Evolutionary conservation across 2,329 filamentous ascomycete genomes (phyloP).

Genomic region (Huntiella decipiens): DNA sequence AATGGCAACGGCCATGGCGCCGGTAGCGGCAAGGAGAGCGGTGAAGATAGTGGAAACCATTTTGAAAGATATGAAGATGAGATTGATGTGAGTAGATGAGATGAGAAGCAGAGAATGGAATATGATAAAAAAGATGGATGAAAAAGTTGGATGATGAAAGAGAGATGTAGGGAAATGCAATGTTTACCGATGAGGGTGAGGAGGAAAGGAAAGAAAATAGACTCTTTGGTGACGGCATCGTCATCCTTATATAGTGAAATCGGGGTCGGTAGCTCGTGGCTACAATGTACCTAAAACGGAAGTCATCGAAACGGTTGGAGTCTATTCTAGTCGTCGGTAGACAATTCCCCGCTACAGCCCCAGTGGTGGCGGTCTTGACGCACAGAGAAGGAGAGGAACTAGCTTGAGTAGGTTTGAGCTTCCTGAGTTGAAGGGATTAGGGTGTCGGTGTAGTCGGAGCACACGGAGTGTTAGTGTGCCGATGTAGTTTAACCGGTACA

Average conservation of each 20-base stretch:
- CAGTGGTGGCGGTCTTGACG: not conserved
- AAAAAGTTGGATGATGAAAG: not conserved
- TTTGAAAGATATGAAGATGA: slow-evolving; percentile 2
- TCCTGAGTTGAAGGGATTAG: not conserved
- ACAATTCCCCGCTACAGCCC: not conserved
- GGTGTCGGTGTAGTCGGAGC: no score
- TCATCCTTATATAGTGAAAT: slow-evolving; percentile 2
- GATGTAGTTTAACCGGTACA: no score
- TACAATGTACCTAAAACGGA: not conserved
- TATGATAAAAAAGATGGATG: slow-evolving; percentile 1
- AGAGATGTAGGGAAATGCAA: slow-evolving; percentile 1
- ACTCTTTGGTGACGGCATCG: not conserved
- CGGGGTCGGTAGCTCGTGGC: not conserved
- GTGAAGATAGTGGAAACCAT: slow-evolving; percentile 6
- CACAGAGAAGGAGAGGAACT: not conserved
- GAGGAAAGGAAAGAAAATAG: slow-evolving; percentile 5
- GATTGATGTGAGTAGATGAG: not conserved
- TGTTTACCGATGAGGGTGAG: slow-evolving; percentile 4
- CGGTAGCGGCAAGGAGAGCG: slow-evolving; percentile 3
- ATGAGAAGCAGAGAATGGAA: not conserved
- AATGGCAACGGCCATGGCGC: slow-evolving; percentile 6
- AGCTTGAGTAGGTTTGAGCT: not conserved
- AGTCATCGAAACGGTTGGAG: not conserved
- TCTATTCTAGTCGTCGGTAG: no score
- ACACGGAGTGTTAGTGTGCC: no score